These are phyloP conservation scores for Cokeromyces recurvatus DNA, from an alignment of 371 early-diverging fungal genomes.

Conservation along the genomic window DNA sequence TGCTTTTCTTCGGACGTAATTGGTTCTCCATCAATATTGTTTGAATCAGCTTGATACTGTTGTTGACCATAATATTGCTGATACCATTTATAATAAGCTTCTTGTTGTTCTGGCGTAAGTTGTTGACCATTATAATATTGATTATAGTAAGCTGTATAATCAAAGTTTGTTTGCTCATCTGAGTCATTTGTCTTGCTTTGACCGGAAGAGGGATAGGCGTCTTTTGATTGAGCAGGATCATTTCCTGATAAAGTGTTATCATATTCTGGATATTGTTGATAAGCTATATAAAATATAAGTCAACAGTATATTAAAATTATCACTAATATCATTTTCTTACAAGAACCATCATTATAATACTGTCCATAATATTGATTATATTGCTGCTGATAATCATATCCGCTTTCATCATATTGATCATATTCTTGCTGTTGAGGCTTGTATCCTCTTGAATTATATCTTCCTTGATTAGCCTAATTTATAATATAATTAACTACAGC, in stretches of 20 bases:
- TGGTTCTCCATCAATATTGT: no score
- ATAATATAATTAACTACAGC: slow-evolving; percentile 1
- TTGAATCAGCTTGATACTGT: not conserved
- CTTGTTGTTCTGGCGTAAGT: slow-evolving; percentile 30
- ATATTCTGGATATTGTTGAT: slow-evolving; percentile 25
- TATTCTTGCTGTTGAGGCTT: slow-evolving; percentile 6
- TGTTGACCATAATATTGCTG: slow-evolving; percentile 40
- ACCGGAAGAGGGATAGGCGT: not conserved
- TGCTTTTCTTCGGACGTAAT: no score
- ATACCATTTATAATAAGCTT: slow-evolving; percentile 44
- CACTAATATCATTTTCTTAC: slow-evolving; percentile 33
- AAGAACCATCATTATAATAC: no score
- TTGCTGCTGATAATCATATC: slow-evolving; percentile 36
- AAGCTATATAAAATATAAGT: slow-evolving; percentile 10
- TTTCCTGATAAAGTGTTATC: slow-evolving; percentile 26
- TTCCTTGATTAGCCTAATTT: slow-evolving; percentile 29
- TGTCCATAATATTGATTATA: slow-evolving; percentile 42
- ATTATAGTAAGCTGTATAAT: slow-evolving; percentile 30
- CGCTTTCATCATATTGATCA: slow-evolving; percentile 1
- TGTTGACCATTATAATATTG: slow-evolving; percentile 31
- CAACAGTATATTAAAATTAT: slow-evolving; percentile 5
- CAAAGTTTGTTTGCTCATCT: slow-evolving; percentile 11
- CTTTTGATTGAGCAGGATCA: not conserved
- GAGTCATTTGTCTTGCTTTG: slow-evolving; percentile 1
- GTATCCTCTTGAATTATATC: slow-evolving; percentile 22